Base-by-base conservation (phyloP, 371 early-diverging fungal genomes). In the Dentiscutata heterogama region DNA sequence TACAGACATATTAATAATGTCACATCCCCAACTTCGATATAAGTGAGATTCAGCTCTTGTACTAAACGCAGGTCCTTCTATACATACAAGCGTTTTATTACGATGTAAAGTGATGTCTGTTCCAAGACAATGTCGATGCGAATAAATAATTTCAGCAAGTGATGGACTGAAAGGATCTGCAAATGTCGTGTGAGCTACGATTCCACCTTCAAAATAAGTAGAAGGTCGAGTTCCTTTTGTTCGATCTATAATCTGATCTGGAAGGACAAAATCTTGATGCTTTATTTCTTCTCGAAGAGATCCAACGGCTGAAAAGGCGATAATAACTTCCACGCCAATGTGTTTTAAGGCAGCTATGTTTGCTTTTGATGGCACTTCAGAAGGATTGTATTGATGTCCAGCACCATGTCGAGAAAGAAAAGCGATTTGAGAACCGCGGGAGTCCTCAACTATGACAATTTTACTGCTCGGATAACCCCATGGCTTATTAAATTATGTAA, bases 21-120 rank as follows among this genome's bases (percentile, higher is more conserved):
- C 96, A 78, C 91, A 95, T 78, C 96, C 96, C 95, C 96, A 97
- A 64, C 93, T 87, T 27, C 98, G 94, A 90, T 99, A 98, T 92
- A 99, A 87, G 87, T 96, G 91, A 11, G 98, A 97, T 88, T 99
- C 99, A 70, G 98, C 98, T 73, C 97, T 92, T 42, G 99, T 98
- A 27, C 96, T 96, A 91, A 99, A 99, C 16, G 94, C 94, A 63
- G 99, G 99, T 7, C 99, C 99, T 87, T 98, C 99, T 96, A 99
- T 99, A 89, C 96, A 96, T 31, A 99, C 91, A 31, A 96, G 92
- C 1, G 97, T 97, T 86, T 96, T 96, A 84, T 92, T 87, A 42
- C 87, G 83, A 84, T 96, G 97, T 74, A 97, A 86, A 46, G 88
- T 85, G 11, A 86, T 85, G 22, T 87, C 88, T 29, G 8, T 71